These are phyloP conservation scores for Aspergillus baeticus DNA, from an alignment of 495 filamentous ascomycete species.

Conservation along the genomic window DNA sequence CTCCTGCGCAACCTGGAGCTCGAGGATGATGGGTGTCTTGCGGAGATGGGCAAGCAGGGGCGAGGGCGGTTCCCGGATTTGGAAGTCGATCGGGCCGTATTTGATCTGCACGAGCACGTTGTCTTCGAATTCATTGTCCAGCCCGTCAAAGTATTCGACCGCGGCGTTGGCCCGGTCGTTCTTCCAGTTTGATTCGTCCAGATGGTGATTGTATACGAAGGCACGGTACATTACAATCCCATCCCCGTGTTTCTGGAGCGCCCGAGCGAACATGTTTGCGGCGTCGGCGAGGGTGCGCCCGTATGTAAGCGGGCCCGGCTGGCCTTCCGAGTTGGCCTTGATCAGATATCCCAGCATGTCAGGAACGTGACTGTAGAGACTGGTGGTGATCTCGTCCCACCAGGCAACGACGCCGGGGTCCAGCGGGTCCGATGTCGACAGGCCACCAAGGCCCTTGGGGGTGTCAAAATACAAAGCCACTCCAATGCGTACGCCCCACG, in stretches of 20 bases:
- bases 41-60: slow-evolving; percentile 65
- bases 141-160: slow-evolving; percentile 61
- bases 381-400: slow-evolving; percentile 59
- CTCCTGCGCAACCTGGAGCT: slow-evolving; percentile 66
- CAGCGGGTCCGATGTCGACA: slow-evolving; percentile 64
- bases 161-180: slow-evolving; percentile 69
- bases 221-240: slow-evolving; percentile 70
- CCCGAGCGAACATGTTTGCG: slow-evolving; percentile 67
- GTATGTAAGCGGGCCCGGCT: slow-evolving; percentile 68
- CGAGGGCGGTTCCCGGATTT: slow-evolving; percentile 68
- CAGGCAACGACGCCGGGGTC: slow-evolving; percentile 56
- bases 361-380: slow-evolving; percentile 59
- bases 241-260: slow-evolving; percentile 60
- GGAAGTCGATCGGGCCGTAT: slow-evolving; percentile 74
- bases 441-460: slow-evolving; percentile 55
- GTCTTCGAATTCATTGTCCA: slow-evolving; percentile 65
- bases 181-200: slow-evolving; percentile 53
- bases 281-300: slow-evolving; percentile 67
- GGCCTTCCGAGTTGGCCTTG: slow-evolving; percentile 73
- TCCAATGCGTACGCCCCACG: too few species aligned
- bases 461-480: too few species aligned
- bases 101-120: slow-evolving; percentile 75
- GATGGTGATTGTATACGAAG: slow-evolving; percentile 64
- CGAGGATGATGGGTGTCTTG: slow-evolving; percentile 59
- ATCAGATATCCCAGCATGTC: slow-evolving; percentile 70